phyloP scores from a whole-genome alignment of 176 grass and related monocot genomes.

The Alopecurus myosuroides region DNA sequence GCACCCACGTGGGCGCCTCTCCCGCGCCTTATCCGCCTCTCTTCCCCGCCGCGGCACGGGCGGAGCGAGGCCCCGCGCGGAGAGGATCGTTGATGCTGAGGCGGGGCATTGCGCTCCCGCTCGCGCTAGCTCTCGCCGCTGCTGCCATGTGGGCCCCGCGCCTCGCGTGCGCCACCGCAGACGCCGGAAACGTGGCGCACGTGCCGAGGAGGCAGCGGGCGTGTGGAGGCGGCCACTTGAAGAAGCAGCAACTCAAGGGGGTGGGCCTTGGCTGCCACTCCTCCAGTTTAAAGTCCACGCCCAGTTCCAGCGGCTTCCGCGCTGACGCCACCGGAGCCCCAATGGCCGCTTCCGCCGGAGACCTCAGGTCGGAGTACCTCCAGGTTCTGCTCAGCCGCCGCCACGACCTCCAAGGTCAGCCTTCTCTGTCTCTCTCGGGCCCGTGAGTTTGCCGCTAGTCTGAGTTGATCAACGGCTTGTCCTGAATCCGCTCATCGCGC shows the following conservation, averaged over 20 bases:
- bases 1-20: background rate
- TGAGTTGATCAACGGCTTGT: background rate
- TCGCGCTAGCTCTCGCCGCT: constrained; percentile 10
- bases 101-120: constrained; percentile 1
- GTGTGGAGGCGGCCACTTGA: background rate
- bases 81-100: background rate
- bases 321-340: background rate
- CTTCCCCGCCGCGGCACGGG: background rate
- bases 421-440: background rate
- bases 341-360: constrained; percentile 23
- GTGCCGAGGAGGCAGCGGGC: background rate
- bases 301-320: background rate
- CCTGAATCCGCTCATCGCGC: background rate
- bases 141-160: constrained; percentile 15
- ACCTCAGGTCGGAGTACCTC: constrained; percentile 45
- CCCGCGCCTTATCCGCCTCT: background rate
- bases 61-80: background rate
- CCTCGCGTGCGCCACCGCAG: constrained; percentile 20
- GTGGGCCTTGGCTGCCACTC: background rate
- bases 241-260: background rate
- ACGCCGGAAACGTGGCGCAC: background rate
- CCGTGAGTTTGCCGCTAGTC: background rate
- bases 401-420: constrained; percentile 23
- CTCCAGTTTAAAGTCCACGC: background rate
- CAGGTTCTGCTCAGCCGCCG: constrained; percentile 52